phyloP scores from a whole-genome alignment of 129 eudicot genomes.

The Pseudognaphalium luteoalbum region DNA sequence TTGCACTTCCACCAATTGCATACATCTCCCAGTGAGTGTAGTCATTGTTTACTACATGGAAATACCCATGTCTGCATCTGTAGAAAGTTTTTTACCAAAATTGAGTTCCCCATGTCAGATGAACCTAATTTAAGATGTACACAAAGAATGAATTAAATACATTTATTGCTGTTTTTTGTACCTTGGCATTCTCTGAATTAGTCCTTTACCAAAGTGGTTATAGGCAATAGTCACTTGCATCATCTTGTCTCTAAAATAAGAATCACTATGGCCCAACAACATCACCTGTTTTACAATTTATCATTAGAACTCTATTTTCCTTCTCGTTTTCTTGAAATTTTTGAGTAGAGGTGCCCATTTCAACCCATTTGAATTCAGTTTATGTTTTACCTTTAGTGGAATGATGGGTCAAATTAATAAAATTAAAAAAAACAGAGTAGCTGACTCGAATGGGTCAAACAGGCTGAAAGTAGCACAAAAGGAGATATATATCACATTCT shows the following conservation, averaged over 20 bases:
- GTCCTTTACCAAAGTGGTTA: conserved; percentile 92
- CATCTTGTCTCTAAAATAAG: conserved; percentile 70
- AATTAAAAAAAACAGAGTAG: not conserved
- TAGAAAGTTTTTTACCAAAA: conserved; percentile 8
- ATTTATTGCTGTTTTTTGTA: conserved; percentile 24
- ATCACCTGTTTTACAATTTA: conserved; percentile 58
- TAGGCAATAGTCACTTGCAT: conserved; percentile 96
- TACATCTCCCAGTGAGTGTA: conserved; percentile 99
- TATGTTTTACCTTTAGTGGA: not conserved
- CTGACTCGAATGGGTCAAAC: not conserved
- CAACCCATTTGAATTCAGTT: not conserved
- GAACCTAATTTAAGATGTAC: conserved; percentile 4
- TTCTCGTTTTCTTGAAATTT: not conserved
- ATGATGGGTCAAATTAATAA: not conserved
- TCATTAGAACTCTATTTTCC: not conserved
- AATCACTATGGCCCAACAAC: conserved; percentile 95
- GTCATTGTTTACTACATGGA: conserved; percentile 98
- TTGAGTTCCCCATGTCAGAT: conserved; percentile 7
- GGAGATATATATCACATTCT: not conserved
- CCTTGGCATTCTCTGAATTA: conserved; percentile 98
- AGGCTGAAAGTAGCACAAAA: not conserved
- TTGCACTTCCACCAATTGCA: conserved; percentile 96
- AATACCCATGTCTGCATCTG: conserved; percentile 96
- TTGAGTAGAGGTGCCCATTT: not conserved
- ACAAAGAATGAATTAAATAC: conserved; percentile 14